Conservation (phyloP, 768 basidiomycete genomes). For the Kwoniella dendrophila region DNA sequence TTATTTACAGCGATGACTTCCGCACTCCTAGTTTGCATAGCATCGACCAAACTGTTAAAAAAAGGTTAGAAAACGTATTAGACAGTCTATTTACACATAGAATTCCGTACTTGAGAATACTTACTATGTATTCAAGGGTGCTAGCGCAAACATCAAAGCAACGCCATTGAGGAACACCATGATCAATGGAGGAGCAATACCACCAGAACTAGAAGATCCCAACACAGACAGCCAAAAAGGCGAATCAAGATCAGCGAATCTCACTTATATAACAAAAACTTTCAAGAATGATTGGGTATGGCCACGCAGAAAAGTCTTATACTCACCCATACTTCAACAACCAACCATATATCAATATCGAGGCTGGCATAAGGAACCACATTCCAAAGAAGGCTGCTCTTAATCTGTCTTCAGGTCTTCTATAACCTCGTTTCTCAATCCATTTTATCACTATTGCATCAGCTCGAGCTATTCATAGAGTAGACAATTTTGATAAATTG, state of each 20-base stretch:
- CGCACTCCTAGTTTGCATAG: conserved; percentile 42
- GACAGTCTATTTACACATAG: background rate
- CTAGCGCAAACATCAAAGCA: conserved; percentile 48
- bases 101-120: conserved; percentile 10
- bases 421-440: conserved; percentile 50
- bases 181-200: conserved; percentile 47
- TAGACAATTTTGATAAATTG: background rate
- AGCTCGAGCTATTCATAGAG: conserved; percentile 34
- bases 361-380: conserved; percentile 45
- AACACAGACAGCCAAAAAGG: background rate
- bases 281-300: background rate
- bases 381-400: conserved; percentile 45
- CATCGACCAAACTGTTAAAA: conserved; percentile 32
- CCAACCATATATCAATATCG: conserved; percentile 26
- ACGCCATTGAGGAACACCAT: conserved; percentile 45
- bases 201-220: conserved; percentile 33
- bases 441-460: conserved; percentile 49
- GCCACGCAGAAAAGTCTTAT: background rate
- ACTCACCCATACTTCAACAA: conserved; percentile 29
- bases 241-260: too few relatives aligned
- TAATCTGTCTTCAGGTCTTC: conserved; percentile 56
- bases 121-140: conserved; percentile 51
- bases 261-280: too few relatives aligned
- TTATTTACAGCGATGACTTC: conserved; percentile 56
- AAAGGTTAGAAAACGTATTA: background rate